phyloP scores from a whole-genome alignment of 495 filamentous ascomycete species.

The Daldinia bambusicola region DNA sequence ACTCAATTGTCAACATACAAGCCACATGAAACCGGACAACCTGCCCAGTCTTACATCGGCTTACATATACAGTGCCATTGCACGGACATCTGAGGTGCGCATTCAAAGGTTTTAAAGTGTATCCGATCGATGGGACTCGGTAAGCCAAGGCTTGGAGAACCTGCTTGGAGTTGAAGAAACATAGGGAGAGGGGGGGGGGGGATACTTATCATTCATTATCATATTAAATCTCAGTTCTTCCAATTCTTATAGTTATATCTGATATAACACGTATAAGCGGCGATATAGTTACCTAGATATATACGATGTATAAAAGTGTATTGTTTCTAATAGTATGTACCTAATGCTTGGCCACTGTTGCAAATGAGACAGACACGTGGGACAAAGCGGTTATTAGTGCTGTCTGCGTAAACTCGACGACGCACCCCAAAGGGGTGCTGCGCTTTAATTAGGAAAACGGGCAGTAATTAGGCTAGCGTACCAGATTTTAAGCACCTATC shows the following conservation, averaged over 20 bases:
- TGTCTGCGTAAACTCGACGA: no score
- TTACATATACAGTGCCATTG: conserved; percentile 17
- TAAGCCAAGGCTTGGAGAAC: not conserved
- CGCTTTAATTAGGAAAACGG: no score
- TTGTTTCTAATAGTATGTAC: not conserved
- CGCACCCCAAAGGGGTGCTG: no score
- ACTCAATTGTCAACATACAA: not conserved
- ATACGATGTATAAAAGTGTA: not conserved
- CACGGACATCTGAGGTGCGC: conserved; percentile 9
- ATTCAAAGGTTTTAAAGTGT: not conserved
- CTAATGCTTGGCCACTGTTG: not conserved
- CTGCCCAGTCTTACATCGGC: conserved; percentile 17
- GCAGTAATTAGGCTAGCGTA: no score
- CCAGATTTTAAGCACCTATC: no score
- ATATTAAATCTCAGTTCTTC: not conserved
- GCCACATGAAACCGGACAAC: conserved; percentile 16
- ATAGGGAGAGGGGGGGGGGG: not conserved
- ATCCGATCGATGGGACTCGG: not conserved
- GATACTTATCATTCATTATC: conserved; percentile 5
- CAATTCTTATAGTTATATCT: not conserved
- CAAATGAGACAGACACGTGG: not conserved
- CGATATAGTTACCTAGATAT: not conserved
- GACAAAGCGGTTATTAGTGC: not conserved
- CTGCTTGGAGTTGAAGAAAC: conserved; percentile 1
- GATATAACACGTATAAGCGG: not conserved